Base-by-base conservation (phyloP, 2,329 filamentous ascomycete genomes). In the Madurella fahalii region DNA sequence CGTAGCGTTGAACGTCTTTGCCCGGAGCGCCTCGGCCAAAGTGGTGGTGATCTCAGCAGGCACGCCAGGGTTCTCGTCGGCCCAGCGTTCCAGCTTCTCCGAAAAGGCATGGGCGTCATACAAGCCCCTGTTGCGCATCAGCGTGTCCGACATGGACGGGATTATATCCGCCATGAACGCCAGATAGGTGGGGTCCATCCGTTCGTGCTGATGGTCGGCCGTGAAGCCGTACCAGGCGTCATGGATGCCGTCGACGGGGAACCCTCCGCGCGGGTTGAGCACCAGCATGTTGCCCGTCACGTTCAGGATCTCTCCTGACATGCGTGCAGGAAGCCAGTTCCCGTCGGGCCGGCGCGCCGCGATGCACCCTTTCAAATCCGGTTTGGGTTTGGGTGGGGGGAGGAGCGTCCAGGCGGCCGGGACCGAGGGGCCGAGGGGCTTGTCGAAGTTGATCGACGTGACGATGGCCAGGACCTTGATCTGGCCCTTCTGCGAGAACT, bases 131-230 rank as follows among this genome's bases (percentile, higher is more conserved):
- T 65, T 67, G 5, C 51, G 60, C 13, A 64, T 31, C 0, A 68
- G 59, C 4, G 64, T 67, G 18, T 68, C 67, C 1, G 63, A 63
- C 65, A 67, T 65, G 18, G 62, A 65, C 3, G 63, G 65, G 13
- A 65, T 52, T 2, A 60, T 40, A 31, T 68, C 67, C 2, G 61
- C 61, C 64, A 68, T 63, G 30, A 64, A n/a, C 1, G 63, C 49
- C 2, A 69, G 16, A 37, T 62, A 66, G 0, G 62, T 62, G 2
- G 54, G 58, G 40, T 67, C 59, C 18, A 67, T 65, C 3, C 54
- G 34, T 9, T 37, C 34, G 34, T 37, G 34, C 4, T 11, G 47
- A 40, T 67, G 58, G 8, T 50, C 57, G 2, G 37, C 54, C 7
- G 47, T 9, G 50, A 59, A 64, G 7, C 56, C 50, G n/a, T 64